Percentiles rank a stretch among this genome's conserved stretches.
These are phyloP conservation scores for Exophiala sp. DNA, from an alignment of 2,329 filamentous ascomycete species.

Conservation along the genomic window DNA sequence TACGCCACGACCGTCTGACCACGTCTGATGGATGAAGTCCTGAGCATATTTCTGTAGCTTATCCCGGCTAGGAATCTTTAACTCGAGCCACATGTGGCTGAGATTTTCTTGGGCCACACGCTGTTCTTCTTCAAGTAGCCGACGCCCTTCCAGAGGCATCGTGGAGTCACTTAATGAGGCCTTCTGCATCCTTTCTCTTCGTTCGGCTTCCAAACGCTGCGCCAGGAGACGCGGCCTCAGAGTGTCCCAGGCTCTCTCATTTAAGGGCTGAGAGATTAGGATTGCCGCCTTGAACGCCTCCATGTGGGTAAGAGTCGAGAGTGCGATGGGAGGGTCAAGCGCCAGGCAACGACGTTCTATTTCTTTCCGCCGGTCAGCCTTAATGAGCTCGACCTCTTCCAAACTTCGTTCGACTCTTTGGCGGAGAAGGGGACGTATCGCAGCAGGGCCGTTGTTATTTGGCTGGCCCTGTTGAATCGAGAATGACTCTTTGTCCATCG, in stretches of 20 bases:
- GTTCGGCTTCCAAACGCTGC: conserved; percentile 61
- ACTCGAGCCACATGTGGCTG: conserved; percentile 65
- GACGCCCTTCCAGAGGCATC: conserved; percentile 44
- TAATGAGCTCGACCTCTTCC: conserved; percentile 16
- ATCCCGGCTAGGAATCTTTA: conserved; percentile 61
- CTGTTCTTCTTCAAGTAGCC: conserved; percentile 44
- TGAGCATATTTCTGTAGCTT: conserved; percentile 63
- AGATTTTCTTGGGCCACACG: conserved; percentile 54
- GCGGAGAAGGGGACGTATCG: not conserved
- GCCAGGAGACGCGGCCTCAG: conserved; percentile 61
- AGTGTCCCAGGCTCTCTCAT: conserved; percentile 63
- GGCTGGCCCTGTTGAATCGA: not conserved
- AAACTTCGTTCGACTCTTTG: conserved; percentile 13
- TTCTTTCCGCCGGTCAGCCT: conserved; percentile 56
- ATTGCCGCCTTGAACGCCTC: conserved; percentile 68
- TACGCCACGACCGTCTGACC: conserved; percentile 59
- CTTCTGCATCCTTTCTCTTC: conserved; percentile 45
- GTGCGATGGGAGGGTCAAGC: conserved; percentile 59
- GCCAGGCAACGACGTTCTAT: conserved; percentile 65
- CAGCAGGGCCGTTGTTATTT: not conserved
- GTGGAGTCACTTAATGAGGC: conserved; percentile 2
- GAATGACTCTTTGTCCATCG: not conserved
- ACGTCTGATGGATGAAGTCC: conserved; percentile 60
- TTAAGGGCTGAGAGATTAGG: conserved; percentile 62
- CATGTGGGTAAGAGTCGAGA: conserved; percentile 61